phyloP scores from a whole-genome alignment of 2,329 filamentous ascomycete genomes.

The Thielaviopsis euricoi region DNA sequence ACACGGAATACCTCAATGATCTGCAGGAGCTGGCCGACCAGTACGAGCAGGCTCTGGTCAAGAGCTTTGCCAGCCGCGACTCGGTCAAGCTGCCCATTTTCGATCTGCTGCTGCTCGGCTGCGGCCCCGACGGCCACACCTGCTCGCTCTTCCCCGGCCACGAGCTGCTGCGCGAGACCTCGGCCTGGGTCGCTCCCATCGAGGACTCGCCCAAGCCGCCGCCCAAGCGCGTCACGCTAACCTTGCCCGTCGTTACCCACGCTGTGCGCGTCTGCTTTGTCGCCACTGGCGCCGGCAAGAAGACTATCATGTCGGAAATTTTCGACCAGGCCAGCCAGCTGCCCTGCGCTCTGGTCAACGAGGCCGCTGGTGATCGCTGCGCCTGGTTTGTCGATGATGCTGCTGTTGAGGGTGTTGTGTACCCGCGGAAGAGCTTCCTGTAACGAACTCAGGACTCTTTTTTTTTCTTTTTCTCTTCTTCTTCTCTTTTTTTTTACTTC shows the following conservation, averaged over 20 bases:
- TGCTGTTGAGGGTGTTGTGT: constrained; percentile 72
- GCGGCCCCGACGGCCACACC: constrained; percentile 90
- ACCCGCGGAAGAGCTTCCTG: constrained; percentile 55
- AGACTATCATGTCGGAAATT: constrained; percentile 80
- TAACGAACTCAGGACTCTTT: constrained; percentile 15
- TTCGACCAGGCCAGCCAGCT: constrained; percentile 71
- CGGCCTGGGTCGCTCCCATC: constrained; percentile 85
- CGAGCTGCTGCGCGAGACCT: constrained; percentile 66
- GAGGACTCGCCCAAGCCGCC: constrained; percentile 92
- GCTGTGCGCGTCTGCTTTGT: constrained; percentile 79
- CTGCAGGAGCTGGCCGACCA: constrained; percentile 82
- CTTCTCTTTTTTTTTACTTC: background rate
- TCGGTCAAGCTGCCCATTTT: constrained; percentile 91
- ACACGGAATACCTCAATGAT: constrained; percentile 48
- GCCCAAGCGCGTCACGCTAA: constrained; percentile 76
- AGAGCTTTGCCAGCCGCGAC: constrained; percentile 77
- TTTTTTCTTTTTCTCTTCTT: background rate
- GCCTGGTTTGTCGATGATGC: constrained; percentile 89
- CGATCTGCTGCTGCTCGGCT: constrained; percentile 83
- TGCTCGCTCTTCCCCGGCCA: constrained; percentile 93
- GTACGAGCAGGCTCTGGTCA: constrained; percentile 80
- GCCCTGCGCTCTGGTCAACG: constrained; percentile 79
- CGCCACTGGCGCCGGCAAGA: constrained; percentile 77
- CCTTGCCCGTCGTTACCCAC: constrained; percentile 77
- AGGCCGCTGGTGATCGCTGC: constrained; percentile 65